Evolutionary conservation across 2,329 filamentous ascomycete genomes (phyloP), one percentile per base, ranked within the genome.

Genomic region (Aspergillus eucalypticola): DNA sequence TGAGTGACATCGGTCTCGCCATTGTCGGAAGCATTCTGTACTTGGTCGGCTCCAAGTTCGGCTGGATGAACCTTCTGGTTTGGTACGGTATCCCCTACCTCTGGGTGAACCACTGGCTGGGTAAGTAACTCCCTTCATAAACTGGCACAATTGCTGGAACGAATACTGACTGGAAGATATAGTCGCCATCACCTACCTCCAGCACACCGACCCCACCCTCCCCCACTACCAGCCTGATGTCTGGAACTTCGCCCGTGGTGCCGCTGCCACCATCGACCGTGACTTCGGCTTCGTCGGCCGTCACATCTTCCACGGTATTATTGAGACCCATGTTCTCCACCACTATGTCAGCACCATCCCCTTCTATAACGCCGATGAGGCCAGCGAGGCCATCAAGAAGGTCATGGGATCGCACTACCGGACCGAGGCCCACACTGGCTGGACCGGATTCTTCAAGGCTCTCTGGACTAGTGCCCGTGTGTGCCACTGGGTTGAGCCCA

Each of bases 21-120:
- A 81, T 95, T 71, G 85, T 84, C 58, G 79, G 81, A 58, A 80
- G 83, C 62, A 82, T 79, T 54, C 84, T 96, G 62, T 84, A 85
- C 78, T 84, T 83, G 70, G 82, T 97, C 66, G 88, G 88, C 70
- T 87, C 87, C 77, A 90, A 79, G 59, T 97, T 89, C 69, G 95
- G 95, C 73, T 94, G 88, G 83, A 76, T 82, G 74, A 98, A 97
- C 83, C 83, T 98, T 76, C 81, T 90, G 61, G 90, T 99, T 64
- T 98, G 95, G 94, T 99, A 99, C 81, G 88, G 93, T 73, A 74
- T 96, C 60, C 95, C 95, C 39, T 99, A 98, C 78, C 84, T 97
- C 63, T 97, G 94, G 94, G 93, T 97, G 59, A 96, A 98, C 86
- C 92, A 97, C 86, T 98, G 94, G 94, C 90, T 98, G 59, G 91